Evolutionary conservation across 176 grass and related monocot species (phyloP).

Genomic region (Avena atlantica): DNA sequence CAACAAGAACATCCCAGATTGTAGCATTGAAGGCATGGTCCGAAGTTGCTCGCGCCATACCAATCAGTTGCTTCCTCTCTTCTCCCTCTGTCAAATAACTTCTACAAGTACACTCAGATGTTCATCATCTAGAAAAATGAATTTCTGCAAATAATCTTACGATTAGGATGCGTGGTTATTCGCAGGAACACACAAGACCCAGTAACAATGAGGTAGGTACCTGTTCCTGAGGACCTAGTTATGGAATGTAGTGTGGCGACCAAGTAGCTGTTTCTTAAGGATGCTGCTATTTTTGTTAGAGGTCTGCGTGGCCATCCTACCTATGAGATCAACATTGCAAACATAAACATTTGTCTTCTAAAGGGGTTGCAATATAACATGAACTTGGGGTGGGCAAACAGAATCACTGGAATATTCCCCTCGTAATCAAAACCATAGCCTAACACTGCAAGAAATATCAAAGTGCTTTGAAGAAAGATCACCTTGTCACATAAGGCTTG

Average conservation of each 20-base stretch:
- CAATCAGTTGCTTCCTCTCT: constrained; percentile 79
- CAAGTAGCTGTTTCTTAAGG: constrained; percentile 96
- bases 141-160: constrained; percentile 58
- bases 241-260: constrained; percentile 88
- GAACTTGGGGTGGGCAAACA: neutral
- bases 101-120: constrained; percentile 93
- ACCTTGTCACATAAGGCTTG: constrained; percentile 93
- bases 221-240: constrained; percentile 56
- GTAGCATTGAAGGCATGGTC: constrained; percentile 99
- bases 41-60: constrained; percentile 97
- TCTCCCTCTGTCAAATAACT: constrained; percentile 98
- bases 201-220: constrained; percentile 33
- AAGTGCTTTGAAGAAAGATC: constrained; percentile 25
- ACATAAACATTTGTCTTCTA: constrained; percentile 19
- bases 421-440: neutral
- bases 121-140: constrained; percentile 82
- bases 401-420: neutral
- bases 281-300: constrained; percentile 82
- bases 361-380: neutral
- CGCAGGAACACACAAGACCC: constrained; percentile 20
- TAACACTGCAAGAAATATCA: constrained; percentile 33
- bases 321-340: constrained; percentile 53
- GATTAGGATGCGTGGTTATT: constrained; percentile 40
- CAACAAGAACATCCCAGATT: constrained; percentile 98
- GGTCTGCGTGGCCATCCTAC: constrained; percentile 99